These are phyloP conservation scores for Podospora tetraspora DNA, from an alignment of 495 filamentous ascomycete genomes.

Conservation along the genomic window DNA sequence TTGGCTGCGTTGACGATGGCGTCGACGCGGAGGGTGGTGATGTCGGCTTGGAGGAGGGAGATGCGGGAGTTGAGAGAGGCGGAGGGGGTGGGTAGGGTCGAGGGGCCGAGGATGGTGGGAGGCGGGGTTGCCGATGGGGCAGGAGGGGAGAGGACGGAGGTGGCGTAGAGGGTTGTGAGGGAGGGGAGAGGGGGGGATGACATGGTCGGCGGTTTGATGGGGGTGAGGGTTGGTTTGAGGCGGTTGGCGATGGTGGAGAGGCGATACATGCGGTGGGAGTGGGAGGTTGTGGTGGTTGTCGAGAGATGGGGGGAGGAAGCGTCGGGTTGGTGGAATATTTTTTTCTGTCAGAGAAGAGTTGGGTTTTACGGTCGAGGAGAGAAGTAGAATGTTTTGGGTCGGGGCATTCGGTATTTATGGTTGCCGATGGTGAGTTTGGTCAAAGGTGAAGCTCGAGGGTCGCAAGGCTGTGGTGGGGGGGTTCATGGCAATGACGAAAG, in stretches of 20 bases:
- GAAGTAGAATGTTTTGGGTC: neutral
- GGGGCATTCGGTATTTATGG: neutral
- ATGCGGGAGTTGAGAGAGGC: constrained; percentile 65
- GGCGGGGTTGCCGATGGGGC: constrained; percentile 14
- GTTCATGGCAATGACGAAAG: constrained; percentile 12
- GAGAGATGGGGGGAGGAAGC: neutral
- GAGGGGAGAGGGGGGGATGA: constrained; percentile 49
- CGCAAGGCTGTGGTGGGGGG: constrained; percentile 6
- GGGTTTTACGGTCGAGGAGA: neutral
- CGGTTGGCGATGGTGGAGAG: neutral
- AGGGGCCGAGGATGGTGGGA: constrained; percentile 18
- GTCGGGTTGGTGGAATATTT: neutral
- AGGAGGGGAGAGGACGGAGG: constrained; percentile 33
- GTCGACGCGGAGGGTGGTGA: constrained; percentile 73
- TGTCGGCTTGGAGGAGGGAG: constrained; percentile 67
- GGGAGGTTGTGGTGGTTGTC: neutral
- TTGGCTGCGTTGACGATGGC: constrained; percentile 96
- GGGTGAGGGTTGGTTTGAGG: neutral
- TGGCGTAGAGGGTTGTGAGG: constrained; percentile 55
- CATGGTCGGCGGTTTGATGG: constrained; percentile 20
- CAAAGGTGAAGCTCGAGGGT: neutral
- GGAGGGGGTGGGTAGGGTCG: constrained; percentile 35
- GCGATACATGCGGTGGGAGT: neutral
- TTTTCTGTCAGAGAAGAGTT: neutral
- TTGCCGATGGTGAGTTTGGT: neutral